These are phyloP conservation scores for Pichia cactophila DNA, from an alignment of 1,139 yeast species.

Conservation along the genomic window DNA sequence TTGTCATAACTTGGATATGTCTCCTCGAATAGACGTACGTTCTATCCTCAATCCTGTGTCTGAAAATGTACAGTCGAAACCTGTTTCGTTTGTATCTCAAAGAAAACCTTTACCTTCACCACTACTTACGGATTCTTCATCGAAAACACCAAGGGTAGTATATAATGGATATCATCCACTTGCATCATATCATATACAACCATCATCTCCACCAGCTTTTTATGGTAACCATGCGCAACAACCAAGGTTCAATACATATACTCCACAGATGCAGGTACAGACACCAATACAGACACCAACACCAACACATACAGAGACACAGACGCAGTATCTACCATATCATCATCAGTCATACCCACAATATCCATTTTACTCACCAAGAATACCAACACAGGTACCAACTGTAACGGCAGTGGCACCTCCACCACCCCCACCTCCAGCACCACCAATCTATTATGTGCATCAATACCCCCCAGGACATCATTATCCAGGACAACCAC, in stretches of 20 bases:
- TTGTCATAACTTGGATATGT: not conserved
- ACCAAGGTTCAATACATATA: not conserved
- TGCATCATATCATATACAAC: too few relatives aligned
- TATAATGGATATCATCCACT: not conserved
- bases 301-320: not conserved
- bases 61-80: conserved; percentile 29
- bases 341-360: not conserved
- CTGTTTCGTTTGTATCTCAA: not conserved
- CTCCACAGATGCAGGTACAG: not conserved
- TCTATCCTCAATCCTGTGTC: conserved; percentile 35
- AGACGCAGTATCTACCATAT: not conserved
- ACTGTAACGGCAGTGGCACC: not conserved
- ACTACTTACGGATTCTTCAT: too few relatives aligned
- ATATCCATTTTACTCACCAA: not conserved
- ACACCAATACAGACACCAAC: too few relatives aligned
- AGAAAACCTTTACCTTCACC: not conserved
- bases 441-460: not conserved
- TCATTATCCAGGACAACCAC: too few relatives aligned
- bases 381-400: not conserved
- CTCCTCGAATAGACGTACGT: not conserved
- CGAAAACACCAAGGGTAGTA: not conserved
- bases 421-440: not conserved
- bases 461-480: too few relatives aligned
- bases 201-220: too few relatives aligned
- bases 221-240: not conserved